Evolutionary conservation across 441 rosid genomes (phyloP).

Genomic region (Codiaeum variegatum): DNA sequence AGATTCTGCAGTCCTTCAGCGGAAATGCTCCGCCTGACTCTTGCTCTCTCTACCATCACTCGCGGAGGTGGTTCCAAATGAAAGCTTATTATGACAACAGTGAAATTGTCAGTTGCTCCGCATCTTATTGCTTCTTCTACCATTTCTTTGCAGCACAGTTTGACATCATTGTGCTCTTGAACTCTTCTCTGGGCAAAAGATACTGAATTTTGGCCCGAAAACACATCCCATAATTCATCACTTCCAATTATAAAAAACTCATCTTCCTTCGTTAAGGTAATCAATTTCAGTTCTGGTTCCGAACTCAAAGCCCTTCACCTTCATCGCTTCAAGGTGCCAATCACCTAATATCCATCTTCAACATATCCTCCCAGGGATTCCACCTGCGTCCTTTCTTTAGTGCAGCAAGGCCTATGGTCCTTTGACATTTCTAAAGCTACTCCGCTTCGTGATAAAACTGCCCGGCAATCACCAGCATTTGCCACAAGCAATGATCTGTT

Average conservation of each 20-base stretch:
- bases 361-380: constrained; percentile 56
- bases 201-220: constrained; percentile 59
- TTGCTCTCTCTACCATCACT: constrained; percentile 31
- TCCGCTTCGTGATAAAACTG: constrained; percentile 57
- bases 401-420: constrained; percentile 60
- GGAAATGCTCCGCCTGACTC: constrained; percentile 49
- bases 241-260: constrained; percentile 62
- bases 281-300: constrained; percentile 58
- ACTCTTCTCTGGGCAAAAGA: constrained; percentile 51
- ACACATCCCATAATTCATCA: constrained; percentile 68
- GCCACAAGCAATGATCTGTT: constrained; percentile 67
- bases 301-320: constrained; percentile 47
- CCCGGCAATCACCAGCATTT: constrained; percentile 76
- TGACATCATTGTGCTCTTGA: constrained; percentile 58
- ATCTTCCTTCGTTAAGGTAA: constrained; percentile 48
- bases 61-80: constrained; percentile 52
- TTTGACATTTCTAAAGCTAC: constrained; percentile 51
- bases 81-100: constrained; percentile 59
- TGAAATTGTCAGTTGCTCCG: constrained; percentile 48
- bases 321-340: constrained; percentile 70
- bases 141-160: constrained; percentile 51
- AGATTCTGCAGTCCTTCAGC: constrained; percentile 54
- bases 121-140: constrained; percentile 59
- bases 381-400: constrained; percentile 38
- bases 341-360: constrained; percentile 57